phyloP scores from a whole-genome alignment of 2,329 filamentous ascomycete species.

The Fusarium sororula region DNA sequence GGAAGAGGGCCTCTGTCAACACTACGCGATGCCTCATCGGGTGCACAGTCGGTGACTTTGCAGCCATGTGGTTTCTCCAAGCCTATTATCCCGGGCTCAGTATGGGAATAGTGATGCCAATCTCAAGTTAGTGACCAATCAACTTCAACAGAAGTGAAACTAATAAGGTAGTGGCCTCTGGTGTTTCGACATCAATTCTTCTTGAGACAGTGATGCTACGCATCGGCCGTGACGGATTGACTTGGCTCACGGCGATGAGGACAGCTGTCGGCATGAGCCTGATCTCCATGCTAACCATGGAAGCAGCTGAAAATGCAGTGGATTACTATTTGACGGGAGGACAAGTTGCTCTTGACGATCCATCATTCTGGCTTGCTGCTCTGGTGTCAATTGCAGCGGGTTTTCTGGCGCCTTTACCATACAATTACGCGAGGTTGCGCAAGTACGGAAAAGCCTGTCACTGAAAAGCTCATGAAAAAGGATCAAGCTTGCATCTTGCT shows the following conservation, averaged over 20 bases:
- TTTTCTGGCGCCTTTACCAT: constrained; percentile 61
- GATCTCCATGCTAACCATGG: constrained; percentile 68
- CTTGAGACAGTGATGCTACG: constrained; percentile 63
- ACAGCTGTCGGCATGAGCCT: constrained; percentile 68
- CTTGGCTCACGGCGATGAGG: constrained; percentile 56
- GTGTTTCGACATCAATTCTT: constrained; percentile 60
- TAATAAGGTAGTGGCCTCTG: constrained; percentile 55
- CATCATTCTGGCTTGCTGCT: constrained; percentile 63
- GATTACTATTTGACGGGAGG: constrained; percentile 66
- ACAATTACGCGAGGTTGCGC: constrained; percentile 60
- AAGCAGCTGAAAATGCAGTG: constrained; percentile 62
- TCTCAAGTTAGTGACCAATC: constrained; percentile 54
- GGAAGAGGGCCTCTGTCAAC: constrained; percentile 62
- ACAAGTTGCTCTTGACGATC: constrained; percentile 55
- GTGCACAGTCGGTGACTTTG: constrained; percentile 65
- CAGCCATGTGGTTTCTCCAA: constrained; percentile 64
- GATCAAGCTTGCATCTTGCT: background rate
- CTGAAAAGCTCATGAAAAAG: constrained; percentile 33
- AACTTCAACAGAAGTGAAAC: accelerated
- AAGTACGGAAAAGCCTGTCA: constrained; percentile 61
- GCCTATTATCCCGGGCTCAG: constrained; percentile 56
- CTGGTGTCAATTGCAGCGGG: constrained; percentile 54
- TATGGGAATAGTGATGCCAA: constrained; percentile 59
- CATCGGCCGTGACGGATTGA: constrained; percentile 56
- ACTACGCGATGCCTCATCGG: constrained; percentile 64